Percentiles rank a stretch among this genome's conserved stretches.
Conservation (phyloP, 495 filamentous ascomycete species). For the Aspergillus baeticus region DNA sequence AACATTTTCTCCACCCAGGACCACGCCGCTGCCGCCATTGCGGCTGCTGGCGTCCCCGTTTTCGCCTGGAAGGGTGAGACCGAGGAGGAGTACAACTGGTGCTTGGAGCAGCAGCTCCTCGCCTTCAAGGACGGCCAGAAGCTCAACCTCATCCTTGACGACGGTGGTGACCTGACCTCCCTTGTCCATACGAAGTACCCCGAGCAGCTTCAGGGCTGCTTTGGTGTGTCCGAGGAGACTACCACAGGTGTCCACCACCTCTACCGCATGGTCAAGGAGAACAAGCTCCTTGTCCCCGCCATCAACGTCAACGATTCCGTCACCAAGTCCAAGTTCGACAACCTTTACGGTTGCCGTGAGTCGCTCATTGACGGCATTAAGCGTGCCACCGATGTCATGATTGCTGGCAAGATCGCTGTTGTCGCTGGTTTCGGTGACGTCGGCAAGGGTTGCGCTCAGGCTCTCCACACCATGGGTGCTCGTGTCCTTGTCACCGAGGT, state of each 20-base stretch:
- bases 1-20: constrained; percentile 99
- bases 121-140: constrained; percentile 96
- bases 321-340: constrained; percentile 99
- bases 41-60: constrained; percentile 88
- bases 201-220: constrained; percentile 95
- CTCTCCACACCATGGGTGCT: constrained; percentile 94
- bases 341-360: constrained; percentile 98
- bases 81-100: constrained; percentile 99
- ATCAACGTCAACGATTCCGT: constrained; percentile 99
- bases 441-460: constrained; percentile 96
- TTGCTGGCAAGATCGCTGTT: constrained; percentile 96
- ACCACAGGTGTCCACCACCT: constrained; percentile 99
- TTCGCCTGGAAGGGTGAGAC: constrained; percentile 99
- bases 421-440: constrained; percentile 99
- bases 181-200: constrained; percentile 98
- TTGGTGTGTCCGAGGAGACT: constrained; percentile 97
- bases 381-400: constrained; percentile 99
- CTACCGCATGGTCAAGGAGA: constrained; percentile 94
- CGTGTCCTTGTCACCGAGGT: constrained; percentile 96
- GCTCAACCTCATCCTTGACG: constrained; percentile 98
- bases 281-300: constrained; percentile 86
- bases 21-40: constrained; percentile 96
- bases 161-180: constrained; percentile 95
- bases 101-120: constrained; percentile 93
- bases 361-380: constrained; percentile 99